These are phyloP conservation scores for Paracorniculantispora psalliotae DNA, from an alignment of 2,329 filamentous ascomycete genomes.

Conservation along the genomic window DNA sequence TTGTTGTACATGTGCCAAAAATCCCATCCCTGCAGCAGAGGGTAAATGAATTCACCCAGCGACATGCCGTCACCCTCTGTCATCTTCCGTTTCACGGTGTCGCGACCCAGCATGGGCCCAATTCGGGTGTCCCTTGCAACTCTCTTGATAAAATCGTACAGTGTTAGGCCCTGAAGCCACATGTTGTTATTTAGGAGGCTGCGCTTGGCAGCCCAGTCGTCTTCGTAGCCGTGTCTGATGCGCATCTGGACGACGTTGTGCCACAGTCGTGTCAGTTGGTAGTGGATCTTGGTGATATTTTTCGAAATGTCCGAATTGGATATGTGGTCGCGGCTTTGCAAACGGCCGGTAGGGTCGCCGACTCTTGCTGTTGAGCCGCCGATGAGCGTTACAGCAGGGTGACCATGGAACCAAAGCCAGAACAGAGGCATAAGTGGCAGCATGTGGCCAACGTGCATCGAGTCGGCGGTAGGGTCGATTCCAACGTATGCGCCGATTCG, in stretches of 20 bases:
- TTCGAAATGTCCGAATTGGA: conserved; percentile 47
- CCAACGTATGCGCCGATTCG: conserved; percentile 73
- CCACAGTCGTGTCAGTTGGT: conserved; percentile 70
- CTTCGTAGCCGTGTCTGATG: conserved; percentile 58
- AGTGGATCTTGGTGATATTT: conserved; percentile 64
- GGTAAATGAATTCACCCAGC: conserved; percentile 88
- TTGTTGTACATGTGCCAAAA: conserved; percentile 81
- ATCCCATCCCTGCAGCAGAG: conserved; percentile 91
- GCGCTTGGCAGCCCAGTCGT: conserved; percentile 60
- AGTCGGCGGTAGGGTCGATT: conserved; percentile 75
- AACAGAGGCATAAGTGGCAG: conserved; percentile 78
- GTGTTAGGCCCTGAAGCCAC: conserved; percentile 70
- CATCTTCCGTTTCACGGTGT: conserved; percentile 83
- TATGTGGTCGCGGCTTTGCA: conserved; percentile 55
- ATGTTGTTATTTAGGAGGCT: conserved; percentile 73
- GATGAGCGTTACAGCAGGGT: conserved; percentile 60
- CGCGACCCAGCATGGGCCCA: conserved; percentile 80
- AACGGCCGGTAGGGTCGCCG: conserved; percentile 71
- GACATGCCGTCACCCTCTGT: conserved; percentile 88
- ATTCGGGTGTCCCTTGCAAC: conserved; percentile 71
- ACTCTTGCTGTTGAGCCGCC: conserved; percentile 73
- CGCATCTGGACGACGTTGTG: conserved; percentile 64
- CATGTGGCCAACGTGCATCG: conserved; percentile 75
- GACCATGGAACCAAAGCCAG: conserved; percentile 77
- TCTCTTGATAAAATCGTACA: conserved; percentile 70